Conservation (phyloP, 441 rosid species). For the Erysimum pusillum region DNA sequence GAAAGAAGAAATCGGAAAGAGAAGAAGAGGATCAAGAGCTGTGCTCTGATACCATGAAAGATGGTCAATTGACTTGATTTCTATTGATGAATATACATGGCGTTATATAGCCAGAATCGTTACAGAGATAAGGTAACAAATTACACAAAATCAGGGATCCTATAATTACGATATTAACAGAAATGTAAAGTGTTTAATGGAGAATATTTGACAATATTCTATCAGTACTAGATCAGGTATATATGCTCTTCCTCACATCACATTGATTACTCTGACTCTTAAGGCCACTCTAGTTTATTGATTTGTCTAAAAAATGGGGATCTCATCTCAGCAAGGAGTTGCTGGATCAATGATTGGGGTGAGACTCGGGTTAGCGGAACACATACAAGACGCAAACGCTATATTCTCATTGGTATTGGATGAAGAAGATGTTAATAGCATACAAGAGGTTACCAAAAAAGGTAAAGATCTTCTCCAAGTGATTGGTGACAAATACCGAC, state of each 20-base stretch:
- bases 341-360: constrained; percentile 81
- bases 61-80: too few species aligned
- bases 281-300: background rate
- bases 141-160: too few species aligned
- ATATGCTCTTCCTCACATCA: background rate
- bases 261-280: background rate
- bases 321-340: constrained; percentile 63
- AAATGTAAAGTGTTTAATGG: too few species aligned
- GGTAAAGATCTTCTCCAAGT: constrained; percentile 82
- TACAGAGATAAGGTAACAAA: too few species aligned
- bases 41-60: too few species aligned
- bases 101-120: too few species aligned
- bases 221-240: too few species aligned
- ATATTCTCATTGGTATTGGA: constrained; percentile 82
- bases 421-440: constrained; percentile 70
- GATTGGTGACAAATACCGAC: constrained; percentile 21
- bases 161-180: too few species aligned
- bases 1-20: rapidly evolving
- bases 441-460: constrained; percentile 59
- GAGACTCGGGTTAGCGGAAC: constrained; percentile 80
- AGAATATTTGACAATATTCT: too few species aligned
- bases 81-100: too few species aligned
- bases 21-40: too few species aligned
- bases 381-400: constrained; percentile 74
- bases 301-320: constrained; percentile 1